phyloP scores from a whole-genome alignment of 768 basidiomycete species.

The Calocera viscosa region DNA sequence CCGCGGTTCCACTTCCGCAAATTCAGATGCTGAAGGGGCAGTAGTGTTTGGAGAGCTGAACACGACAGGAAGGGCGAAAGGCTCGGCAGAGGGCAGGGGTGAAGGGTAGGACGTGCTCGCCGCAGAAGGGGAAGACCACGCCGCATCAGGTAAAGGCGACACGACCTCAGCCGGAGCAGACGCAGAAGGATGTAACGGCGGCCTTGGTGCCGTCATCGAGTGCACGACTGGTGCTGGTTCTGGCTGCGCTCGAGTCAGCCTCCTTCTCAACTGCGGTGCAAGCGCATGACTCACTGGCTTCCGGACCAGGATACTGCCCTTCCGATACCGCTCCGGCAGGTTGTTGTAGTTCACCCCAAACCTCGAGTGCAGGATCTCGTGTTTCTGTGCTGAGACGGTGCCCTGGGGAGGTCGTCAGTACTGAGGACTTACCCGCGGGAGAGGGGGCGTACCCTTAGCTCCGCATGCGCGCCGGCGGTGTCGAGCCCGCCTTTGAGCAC shows the following conservation, averaged over 20 bases:
- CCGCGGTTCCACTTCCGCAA: no score
- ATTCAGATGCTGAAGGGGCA: no score
- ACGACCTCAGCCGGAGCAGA: background rate
- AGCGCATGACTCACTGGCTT: slow-evolving; percentile 35
- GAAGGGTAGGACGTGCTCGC: background rate
- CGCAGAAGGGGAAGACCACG: slow-evolving; percentile 3
- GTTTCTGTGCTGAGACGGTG: slow-evolving; percentile 76
- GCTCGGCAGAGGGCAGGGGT: background rate
- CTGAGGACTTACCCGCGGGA: background rate
- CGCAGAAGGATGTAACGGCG: background rate
- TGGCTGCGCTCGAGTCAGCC: background rate
- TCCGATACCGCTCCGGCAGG: slow-evolving; percentile 56
- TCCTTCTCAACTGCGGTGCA: background rate
- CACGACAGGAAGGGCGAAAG: background rate
- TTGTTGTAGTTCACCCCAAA: slow-evolving; percentile 84
- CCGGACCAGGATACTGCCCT: slow-evolving; percentile 74
- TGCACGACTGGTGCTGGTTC: background rate
- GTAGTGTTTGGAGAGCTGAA: background rate
- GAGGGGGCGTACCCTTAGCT: slow-evolving; percentile 45
- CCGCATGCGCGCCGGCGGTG: slow-evolving; percentile 67
- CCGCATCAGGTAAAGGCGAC: background rate
- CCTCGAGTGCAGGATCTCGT: slow-evolving; percentile 74
- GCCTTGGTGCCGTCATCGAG: background rate
- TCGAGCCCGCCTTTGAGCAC: slow-evolving; percentile 70
- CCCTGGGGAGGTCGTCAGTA: slow-evolving; percentile 40